Evolutionary conservation across 2,329 filamentous ascomycete genomes (phyloP), one percentile per base, ranked within the genome.

Genomic region (Alternaria sp.): DNA sequence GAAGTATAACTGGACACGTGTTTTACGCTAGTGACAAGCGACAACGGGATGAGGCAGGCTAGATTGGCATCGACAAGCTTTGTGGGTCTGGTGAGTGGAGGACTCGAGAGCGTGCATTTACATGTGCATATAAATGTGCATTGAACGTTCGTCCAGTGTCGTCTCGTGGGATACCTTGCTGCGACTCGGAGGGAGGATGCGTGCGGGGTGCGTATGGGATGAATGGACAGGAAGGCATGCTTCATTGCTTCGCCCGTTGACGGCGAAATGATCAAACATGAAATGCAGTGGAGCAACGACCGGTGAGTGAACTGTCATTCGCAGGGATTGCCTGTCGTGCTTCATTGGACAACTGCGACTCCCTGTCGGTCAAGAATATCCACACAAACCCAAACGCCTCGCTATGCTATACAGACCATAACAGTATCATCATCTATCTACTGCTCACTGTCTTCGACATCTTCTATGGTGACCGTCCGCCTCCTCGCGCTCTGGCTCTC

Each of bases 401-500:
- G 73, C 74, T 77, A 76, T 77, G 74, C 71, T 71, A 66, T 68
- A 62, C 59, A 65, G 36, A 28, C 42, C 56, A 17, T 33, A 51
- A 21, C 34, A 56, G 23, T 56, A 42, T 45, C 44, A 53, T 44
- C 28, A 24, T 46, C 39, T 39, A 45, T 42, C 59, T 61, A 70
- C 54, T 68, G 53, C 33, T 63, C 72, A 28, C 64, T 64, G 34
- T 76, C 72, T 34, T 74, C 72, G 13, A 59, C 66, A 52, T 77
- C 73, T 50, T 77, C 75, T 26, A 76, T 68, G 5, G 69, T 75
- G 17, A 66, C 73, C 39, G 69, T 66, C 49, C 71, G 65, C 54
- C 62, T 71, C 11, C 67, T 70, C 11, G 65, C 50, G 14, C 56
- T 59, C 52, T 69, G 65, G 6, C 58, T 65, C 40, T 70, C 69